Conservation (phyloP, 805 yeast species). For the Candida corydali region DNA sequence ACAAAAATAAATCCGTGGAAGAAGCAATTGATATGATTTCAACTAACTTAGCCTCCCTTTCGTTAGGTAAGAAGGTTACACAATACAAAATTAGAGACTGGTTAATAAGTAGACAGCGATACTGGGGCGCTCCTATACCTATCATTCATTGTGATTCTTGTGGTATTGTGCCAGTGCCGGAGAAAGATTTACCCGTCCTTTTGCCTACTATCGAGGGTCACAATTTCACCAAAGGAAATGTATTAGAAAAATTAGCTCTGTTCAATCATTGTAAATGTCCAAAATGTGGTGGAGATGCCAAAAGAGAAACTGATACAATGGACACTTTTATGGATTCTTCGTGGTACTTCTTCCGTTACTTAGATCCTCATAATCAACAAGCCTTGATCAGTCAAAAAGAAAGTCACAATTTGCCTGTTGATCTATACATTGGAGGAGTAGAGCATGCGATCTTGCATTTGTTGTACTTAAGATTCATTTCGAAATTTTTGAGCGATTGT, state of each 20-base stretch:
- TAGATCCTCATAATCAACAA: constrained; percentile 62
- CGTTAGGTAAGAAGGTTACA: constrained; percentile 44
- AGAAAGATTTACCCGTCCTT: constrained; percentile 73
- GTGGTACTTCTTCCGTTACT: constrained; percentile 88
- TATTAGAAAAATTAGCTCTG: constrained; percentile 55
- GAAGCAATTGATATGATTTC: constrained; percentile 53
- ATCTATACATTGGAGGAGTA: constrained; percentile 89
- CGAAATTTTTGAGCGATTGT: constrained; percentile 67
- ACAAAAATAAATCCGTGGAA: constrained; percentile 43
- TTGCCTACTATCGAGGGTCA: constrained; percentile 62
- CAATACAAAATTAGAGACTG: constrained; percentile 81
- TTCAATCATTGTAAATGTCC: constrained; percentile 81
- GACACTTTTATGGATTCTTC: constrained; percentile 98
- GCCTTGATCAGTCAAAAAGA: constrained; percentile 44
- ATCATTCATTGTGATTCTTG: constrained; percentile 82
- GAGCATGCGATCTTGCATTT: constrained; percentile 96
- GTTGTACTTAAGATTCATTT: constrained; percentile 77
- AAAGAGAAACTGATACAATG: constrained; percentile 96
- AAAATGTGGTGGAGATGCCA: constrained; percentile 55
- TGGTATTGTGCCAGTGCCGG: constrained; percentile 93
- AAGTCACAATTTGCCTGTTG: constrained; percentile 67
- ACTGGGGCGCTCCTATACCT: constrained; percentile 99
- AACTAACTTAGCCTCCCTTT: constrained; percentile 30
- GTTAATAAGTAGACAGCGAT: constrained; percentile 91
- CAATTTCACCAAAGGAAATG: constrained; percentile 59